Evolutionary conservation across 805 yeast species (phyloP).

Genomic region (Wickerhamiella galacta): DNA sequence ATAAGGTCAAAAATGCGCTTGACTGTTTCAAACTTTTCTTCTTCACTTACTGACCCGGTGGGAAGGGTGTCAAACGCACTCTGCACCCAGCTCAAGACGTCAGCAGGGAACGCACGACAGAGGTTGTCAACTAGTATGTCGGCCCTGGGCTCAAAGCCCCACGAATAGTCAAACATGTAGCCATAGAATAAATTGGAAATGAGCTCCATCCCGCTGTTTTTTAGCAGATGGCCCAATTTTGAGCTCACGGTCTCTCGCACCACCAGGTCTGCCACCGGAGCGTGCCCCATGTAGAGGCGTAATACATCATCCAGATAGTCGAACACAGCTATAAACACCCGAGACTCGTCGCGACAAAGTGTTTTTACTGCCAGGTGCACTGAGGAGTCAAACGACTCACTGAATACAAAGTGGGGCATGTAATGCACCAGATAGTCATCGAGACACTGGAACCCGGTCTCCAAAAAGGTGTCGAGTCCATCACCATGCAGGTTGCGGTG

Average conservation of each 20-base stretch:
- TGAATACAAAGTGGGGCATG: slow-evolving; percentile 8
- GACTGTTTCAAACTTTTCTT: slow-evolving; percentile 51
- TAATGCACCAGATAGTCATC: slow-evolving; percentile 10
- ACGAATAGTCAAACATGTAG: slow-evolving; percentile 48
- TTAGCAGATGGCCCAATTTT: slow-evolving; percentile 13
- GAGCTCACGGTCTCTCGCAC: slow-evolving; percentile 26
- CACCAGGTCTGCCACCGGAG: slow-evolving; percentile 36
- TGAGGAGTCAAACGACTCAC: slow-evolving; percentile 2
- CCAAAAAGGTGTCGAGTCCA: background rate
- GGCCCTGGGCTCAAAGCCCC: slow-evolving; percentile 17
- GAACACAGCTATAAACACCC: slow-evolving; percentile 50
- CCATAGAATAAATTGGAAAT: slow-evolving; percentile 44
- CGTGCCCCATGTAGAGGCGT: slow-evolving; percentile 30
- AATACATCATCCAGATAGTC: slow-evolving; percentile 67
- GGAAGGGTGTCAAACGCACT: slow-evolving; percentile 42
- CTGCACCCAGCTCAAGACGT: slow-evolving; percentile 47
- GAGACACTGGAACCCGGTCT: slow-evolving; percentile 12
- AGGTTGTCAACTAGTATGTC: slow-evolving; percentile 10
- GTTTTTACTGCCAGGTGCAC: slow-evolving; percentile 16
- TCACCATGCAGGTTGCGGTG: no score
- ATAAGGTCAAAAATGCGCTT: slow-evolving; percentile 14
- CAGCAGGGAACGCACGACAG: slow-evolving; percentile 20
- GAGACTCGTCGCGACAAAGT: slow-evolving; percentile 44
- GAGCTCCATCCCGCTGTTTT: slow-evolving; percentile 42
- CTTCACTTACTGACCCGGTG: slow-evolving; percentile 40